phyloP scores from a whole-genome alignment of 345 rosid species.

The Diplotaxis tenuifolia region DNA sequence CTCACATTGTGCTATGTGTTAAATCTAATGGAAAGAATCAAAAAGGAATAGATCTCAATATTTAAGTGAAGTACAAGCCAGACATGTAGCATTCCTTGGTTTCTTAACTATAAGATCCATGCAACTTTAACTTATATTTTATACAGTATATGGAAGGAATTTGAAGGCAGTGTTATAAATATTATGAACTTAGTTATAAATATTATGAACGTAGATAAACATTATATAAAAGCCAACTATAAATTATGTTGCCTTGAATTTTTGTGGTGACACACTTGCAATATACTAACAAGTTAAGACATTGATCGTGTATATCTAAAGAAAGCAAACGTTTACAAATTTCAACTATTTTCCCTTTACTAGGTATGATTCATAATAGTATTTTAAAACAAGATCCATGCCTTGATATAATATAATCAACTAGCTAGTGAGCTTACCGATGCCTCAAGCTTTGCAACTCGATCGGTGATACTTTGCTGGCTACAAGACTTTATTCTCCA shows the following conservation, averaged over 20 bases:
- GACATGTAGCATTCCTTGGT: conserved; percentile 4
- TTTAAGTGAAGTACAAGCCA: neutral
- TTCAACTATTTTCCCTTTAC: neutral
- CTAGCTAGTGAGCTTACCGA: conserved; percentile 27
- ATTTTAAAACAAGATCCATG: conserved; percentile 2
- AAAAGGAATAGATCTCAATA: neutral
- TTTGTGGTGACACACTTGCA: neutral
- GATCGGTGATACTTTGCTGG: conserved; percentile 8
- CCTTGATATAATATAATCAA: conserved; percentile 26
- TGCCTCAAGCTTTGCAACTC: conserved; percentile 25
- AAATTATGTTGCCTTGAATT: neutral
- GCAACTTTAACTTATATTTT: neutral
- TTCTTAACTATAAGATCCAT: conserved; percentile 5
- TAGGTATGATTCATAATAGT: neutral
- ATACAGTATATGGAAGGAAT: too few relatives aligned
- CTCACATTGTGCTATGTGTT: conserved; percentile 33
- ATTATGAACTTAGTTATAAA: too few relatives aligned
- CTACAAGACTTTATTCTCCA: conserved; percentile 16
- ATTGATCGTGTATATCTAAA: neutral
- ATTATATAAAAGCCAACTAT: neutral
- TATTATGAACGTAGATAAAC: too few relatives aligned
- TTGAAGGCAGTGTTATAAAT: too few relatives aligned
- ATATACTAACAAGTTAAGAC: neutral
- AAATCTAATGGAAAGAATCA: conserved; percentile 24
- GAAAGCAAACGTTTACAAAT: neutral